Base-by-base conservation (phyloP, 768 basidiomycete species). In the Kwoniella heveanensis region DNA sequence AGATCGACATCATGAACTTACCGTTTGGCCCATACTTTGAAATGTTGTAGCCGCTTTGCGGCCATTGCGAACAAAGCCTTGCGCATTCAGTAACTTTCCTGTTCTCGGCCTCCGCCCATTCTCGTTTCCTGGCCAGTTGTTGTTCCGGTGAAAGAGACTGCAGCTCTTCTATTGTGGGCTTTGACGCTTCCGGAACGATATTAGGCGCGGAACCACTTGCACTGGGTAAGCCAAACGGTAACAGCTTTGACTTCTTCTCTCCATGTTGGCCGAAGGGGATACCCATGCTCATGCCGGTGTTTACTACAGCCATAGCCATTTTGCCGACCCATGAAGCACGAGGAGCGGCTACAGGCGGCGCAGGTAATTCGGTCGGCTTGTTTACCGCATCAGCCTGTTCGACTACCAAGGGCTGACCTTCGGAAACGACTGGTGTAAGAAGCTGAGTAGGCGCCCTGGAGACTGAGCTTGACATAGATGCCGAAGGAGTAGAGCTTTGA, bases 51-150 rank as follows among this genome's bases (percentile, higher is more conserved):
- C 74, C 77, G 29, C 68, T 70, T 52, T 72, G 64, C n/a, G 76
- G 77, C 71, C 72, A 77, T 62, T 79, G 77, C 21, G 67, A 69
- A 51, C 77, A 77, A 2, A 79, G 60, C 30, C 71, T 64, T 3
- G 76, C 76, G 47, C 73, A 74, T 54, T 77, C 73, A 27, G 48
- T 48, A n/a, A 76, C 54, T 27, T 61, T 27, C 37, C 47, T 26
- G 44, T 67, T 65, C 44, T 76, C 62, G 2, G 62, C 67, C n/a
- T 69, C 67, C 6, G 60, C 65, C 73, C 70, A 74, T 61, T 70
- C 70, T 49, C 65, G 44, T 48, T 54, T 53, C 19, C 37, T 52
- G 15, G 30, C 53, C 55, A 57, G 21, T 21, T 30, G 54, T 5
- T 62, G 65, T 39, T 62, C 65, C 1, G 53, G 51, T 22, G 62